phyloP scores from a whole-genome alignment of 352 stramenopile genomes.

The Poterioochromonas sp. region DNA sequence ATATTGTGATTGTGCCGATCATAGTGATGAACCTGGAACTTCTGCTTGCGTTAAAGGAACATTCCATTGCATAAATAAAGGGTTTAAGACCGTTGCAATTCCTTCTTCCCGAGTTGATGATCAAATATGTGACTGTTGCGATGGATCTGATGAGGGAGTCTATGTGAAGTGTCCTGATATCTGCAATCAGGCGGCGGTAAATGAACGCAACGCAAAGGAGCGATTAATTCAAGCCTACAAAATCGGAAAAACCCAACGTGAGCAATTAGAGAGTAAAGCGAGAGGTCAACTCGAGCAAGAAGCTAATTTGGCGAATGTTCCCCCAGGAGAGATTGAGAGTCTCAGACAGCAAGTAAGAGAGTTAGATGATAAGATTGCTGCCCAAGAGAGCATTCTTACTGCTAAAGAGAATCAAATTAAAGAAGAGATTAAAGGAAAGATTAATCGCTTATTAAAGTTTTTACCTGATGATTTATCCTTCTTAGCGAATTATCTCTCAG shows the following conservation, averaged over 20 bases:
- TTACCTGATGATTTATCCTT: not conserved
- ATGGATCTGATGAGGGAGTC: slow-evolving; percentile 76
- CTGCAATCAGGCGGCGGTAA: slow-evolving; percentile 42
- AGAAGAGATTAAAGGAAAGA: not conserved
- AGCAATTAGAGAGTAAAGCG: not conserved
- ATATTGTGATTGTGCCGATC: slow-evolving; percentile 84
- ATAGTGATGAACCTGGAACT: slow-evolving; percentile 71
- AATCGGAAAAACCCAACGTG: not conserved
- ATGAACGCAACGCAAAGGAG: not conserved
- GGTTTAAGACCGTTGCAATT: slow-evolving; percentile 50
- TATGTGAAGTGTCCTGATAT: slow-evolving; percentile 74
- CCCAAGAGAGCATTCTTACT: not conserved
- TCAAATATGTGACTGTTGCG: slow-evolving; percentile 94
- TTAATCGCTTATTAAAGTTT: not conserved
- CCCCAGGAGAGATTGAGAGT: not conserved
- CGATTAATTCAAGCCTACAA: not conserved
- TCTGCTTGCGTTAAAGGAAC: slow-evolving; percentile 57
- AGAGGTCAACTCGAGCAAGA: not conserved
- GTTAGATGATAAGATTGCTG: not conserved
- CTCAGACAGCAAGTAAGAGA: not conserved
- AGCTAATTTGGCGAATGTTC: not conserved
- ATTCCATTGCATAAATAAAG: slow-evolving; percentile 65
- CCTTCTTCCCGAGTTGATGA: slow-evolving; percentile 66
- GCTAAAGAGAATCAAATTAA: not conserved
- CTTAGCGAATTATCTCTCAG: not conserved